Percentiles rank a stretch among this genome's conserved stretches.
Evolutionary conservation across 345 rosid genomes (phyloP).

Genomic region (Excoecaria cochinchinensis): DNA sequence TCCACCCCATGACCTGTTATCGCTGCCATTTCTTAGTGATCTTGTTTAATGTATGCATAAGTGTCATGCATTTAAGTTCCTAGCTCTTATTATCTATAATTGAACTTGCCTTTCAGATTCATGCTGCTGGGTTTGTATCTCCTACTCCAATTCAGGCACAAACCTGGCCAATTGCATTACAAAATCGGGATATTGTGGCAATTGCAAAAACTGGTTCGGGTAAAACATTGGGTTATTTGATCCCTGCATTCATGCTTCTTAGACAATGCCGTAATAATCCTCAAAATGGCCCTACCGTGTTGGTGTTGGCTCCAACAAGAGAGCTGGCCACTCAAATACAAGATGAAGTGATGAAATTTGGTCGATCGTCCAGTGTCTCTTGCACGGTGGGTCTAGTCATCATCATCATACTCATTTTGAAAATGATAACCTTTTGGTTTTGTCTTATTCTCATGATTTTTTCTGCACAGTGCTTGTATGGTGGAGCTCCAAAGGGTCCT

Average conservation of each 20-base stretch:
- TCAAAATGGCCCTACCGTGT: constrained; percentile 80
- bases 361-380: constrained; percentile 74
- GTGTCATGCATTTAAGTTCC: not conserved
- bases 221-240: constrained; percentile 93
- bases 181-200: constrained; percentile 86
- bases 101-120: constrained; percentile 50
- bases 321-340: constrained; percentile 98
- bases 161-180: constrained; percentile 97
- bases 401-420: not conserved
- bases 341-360: constrained; percentile 82
- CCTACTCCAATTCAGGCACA: constrained; percentile 99
- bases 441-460: constrained; percentile 16
- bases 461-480: constrained; percentile 80
- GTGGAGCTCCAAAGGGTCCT: constrained; percentile 93
- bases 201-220: constrained; percentile 99
- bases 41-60: not conserved
- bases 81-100: constrained; percentile 18
- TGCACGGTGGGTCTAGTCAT: constrained; percentile 69
- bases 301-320: constrained; percentile 93
- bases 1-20: constrained; percentile 5
- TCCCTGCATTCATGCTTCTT: constrained; percentile 87
- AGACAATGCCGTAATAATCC: constrained; percentile 64
- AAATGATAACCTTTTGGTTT: constrained; percentile 4
- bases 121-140: constrained; percentile 77
- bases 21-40: constrained; percentile 6